Conservation (phyloP, 225 moss, liverwort and hornwort genomes). For the Climacium dendroides region DNA sequence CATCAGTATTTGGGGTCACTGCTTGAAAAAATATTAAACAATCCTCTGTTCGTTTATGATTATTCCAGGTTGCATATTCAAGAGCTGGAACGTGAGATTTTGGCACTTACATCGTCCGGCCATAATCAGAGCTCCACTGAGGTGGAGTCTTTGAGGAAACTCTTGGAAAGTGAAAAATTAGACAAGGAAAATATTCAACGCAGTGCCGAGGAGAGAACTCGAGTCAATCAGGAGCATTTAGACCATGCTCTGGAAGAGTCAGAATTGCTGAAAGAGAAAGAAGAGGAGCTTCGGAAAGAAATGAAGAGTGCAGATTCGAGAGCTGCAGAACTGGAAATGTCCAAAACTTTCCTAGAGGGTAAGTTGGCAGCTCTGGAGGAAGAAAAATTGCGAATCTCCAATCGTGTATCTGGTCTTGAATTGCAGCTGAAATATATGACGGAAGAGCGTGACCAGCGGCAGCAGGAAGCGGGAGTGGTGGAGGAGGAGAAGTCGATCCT, state of each 20-base stretch:
- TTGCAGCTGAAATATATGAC: constrained; percentile 54
- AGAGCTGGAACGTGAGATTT: constrained; percentile 66
- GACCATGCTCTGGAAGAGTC: constrained; percentile 39
- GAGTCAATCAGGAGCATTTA: constrained; percentile 32
- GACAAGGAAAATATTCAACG: constrained; percentile 42
- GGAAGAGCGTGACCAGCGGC: constrained; percentile 53
- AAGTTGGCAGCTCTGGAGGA: constrained; percentile 59
- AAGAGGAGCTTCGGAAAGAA: constrained; percentile 37
- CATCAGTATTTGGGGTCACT: neutral
- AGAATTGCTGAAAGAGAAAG: constrained; percentile 25
- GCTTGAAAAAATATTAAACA: neutral
- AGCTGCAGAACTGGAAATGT: constrained; percentile 52
- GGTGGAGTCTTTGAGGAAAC: constrained; percentile 42
- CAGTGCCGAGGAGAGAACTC: constrained; percentile 32
- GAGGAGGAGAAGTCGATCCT: constrained; percentile 38
- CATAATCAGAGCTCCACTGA: constrained; percentile 12
- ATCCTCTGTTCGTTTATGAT: neutral
- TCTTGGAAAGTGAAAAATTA: constrained; percentile 36
- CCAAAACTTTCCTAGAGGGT: constrained; percentile 48
- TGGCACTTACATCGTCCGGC: constrained; percentile 33
- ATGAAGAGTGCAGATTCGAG: constrained; percentile 49
- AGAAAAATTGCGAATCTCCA: constrained; percentile 43
- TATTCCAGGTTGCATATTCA: constrained; percentile 40
- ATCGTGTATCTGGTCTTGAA: constrained; percentile 55
- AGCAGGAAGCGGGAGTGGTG: constrained; percentile 42